Base-by-base conservation (phyloP, 2,329 filamentous ascomycete genomes). In the Aspergillus sojae region DNA sequence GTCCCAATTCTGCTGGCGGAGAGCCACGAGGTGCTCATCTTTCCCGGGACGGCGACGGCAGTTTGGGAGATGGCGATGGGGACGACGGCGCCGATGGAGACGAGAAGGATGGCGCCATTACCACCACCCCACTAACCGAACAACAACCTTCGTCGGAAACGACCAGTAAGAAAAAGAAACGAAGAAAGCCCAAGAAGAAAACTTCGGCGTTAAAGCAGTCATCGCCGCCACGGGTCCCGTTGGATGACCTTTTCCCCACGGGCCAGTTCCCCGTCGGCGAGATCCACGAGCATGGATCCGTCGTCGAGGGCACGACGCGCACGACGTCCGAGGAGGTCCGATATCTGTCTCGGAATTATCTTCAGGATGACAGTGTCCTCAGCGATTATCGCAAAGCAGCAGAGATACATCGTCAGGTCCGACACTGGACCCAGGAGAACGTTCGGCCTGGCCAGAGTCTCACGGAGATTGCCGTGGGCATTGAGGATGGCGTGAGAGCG, bases 341-440 rank as follows among this genome's bases (percentile, higher is more conserved):
- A 36, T 77, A 83, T 63, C 65, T 80, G 23, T 68, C 74, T 14
- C 73, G 74, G n/a, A 45, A 74, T 16, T 75, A 80, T 59, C 75
- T 79, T 59, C 76, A 81, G 69, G 82, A 84, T 64, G 75, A 79
- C 26, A 78, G 76, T 14, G 86, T 85, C 67, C 76, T 87, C 26
- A 76, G 74, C 28, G 79, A 87, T 62, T 87, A 87, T 71, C 83
- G 85, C 55, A 80, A 86, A 72, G 85, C 83, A 11, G 85, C 85
- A 0, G 85, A 87, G 68, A 77, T 85, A 53, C 85, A 87, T 71
- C 80, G 85, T 52, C 82, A 87, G 71, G 83, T 85, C 54, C 52
- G 52, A 34, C 52, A 21, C n/a, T 54, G 52, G 52, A 36, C 52
- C 1, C 52, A 36, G 26, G 32, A 54, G 52, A 54, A 3, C 19